A percentile compares a stretch with the other conserved stretches of the same genome.
These are phyloP conservation scores for Euphorbia corollata DNA, from an alignment of 441 rosid genomes.

Conservation along the genomic window DNA sequence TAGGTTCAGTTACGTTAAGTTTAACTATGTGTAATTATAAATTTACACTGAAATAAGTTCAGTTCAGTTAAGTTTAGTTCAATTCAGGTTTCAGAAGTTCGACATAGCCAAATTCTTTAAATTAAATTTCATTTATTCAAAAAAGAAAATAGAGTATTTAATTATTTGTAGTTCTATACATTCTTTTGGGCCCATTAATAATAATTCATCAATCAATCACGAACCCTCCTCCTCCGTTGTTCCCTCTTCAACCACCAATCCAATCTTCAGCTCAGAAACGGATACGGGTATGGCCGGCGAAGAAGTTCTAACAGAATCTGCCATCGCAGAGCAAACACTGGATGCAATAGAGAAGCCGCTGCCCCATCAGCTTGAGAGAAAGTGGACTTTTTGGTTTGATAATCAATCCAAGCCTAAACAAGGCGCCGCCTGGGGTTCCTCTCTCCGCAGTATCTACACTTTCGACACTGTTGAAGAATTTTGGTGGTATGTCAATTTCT, in stretches of 20 bases:
- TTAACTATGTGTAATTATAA: too few relatives aligned
- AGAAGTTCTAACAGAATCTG: conserved; percentile 36
- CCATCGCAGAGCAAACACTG: conserved; percentile 19
- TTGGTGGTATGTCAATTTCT: conserved; percentile 52
- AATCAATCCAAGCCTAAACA: conserved; percentile 66
- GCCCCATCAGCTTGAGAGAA: conserved; percentile 63
- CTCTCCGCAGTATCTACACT: conserved; percentile 64
- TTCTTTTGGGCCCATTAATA: too few relatives aligned
- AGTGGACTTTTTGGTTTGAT: conserved; percentile 89
- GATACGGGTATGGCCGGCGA: conserved; percentile 40
- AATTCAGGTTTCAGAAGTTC: too few relatives aligned
- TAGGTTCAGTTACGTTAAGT: too few relatives aligned
- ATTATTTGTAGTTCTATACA: too few relatives aligned
- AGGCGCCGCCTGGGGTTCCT: conserved; percentile 79
- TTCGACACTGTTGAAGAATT: conserved; percentile 91
- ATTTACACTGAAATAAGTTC: too few relatives aligned
- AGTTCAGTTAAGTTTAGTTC: too few relatives aligned
- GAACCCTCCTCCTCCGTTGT: background rate
- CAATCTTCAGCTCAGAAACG: background rate
- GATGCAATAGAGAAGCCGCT: conserved; percentile 29
- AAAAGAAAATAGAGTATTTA: too few relatives aligned
- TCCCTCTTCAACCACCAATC: background rate
- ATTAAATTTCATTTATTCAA: too few relatives aligned
- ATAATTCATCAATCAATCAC: too few relatives aligned
- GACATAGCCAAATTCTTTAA: too few relatives aligned